A percentile compares a stretch with the other conserved stretches of the same genome.
phyloP scores from a whole-genome alignment of 768 basidiomycete genomes.

The Rhizopogon vinicolor region DNA sequence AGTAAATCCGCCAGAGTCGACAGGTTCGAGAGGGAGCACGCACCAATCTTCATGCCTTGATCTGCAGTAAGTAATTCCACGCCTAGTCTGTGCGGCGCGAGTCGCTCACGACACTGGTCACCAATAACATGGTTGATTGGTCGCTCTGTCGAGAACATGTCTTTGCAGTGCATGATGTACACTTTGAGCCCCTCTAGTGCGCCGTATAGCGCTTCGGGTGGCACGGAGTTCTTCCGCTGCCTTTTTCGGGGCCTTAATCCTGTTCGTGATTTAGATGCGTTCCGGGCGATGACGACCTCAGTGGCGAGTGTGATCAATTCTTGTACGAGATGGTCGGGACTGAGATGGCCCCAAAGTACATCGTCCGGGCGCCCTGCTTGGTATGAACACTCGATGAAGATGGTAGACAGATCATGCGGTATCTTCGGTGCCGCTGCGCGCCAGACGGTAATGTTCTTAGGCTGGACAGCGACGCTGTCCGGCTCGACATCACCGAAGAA shows the following conservation, averaged over 20 bases:
- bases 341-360: slow-evolving; percentile 81
- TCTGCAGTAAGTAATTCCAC: slow-evolving; percentile 64
- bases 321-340: slow-evolving; percentile 69
- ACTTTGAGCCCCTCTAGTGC: slow-evolving; percentile 58
- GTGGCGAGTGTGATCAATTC: slow-evolving; percentile 70
- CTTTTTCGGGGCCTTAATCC: slow-evolving; percentile 27
- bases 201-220: slow-evolving; percentile 42
- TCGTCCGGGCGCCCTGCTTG: slow-evolving; percentile 65
- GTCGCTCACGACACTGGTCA: slow-evolving; percentile 63
- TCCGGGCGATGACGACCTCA: slow-evolving; percentile 53
- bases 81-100: slow-evolving; percentile 60
- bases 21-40: slow-evolving; percentile 22
- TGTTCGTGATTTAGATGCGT: slow-evolving; percentile 21
- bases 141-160: slow-evolving; percentile 47
- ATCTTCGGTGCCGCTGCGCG: slow-evolving; percentile 74
- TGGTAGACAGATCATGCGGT: slow-evolving; percentile 58
- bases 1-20: neutral
- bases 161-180: slow-evolving; percentile 89
- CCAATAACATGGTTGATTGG: slow-evolving; percentile 67
- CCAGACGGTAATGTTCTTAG: slow-evolving; percentile 74
- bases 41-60: slow-evolving; percentile 81
- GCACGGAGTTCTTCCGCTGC: slow-evolving; percentile 31
- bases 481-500: slow-evolving; percentile 97
- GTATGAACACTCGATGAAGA: slow-evolving; percentile 96
- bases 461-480: slow-evolving; percentile 60